Evolutionary conservation across 441 rosid species (phyloP).

Genomic region (Populus hybrid): DNA sequence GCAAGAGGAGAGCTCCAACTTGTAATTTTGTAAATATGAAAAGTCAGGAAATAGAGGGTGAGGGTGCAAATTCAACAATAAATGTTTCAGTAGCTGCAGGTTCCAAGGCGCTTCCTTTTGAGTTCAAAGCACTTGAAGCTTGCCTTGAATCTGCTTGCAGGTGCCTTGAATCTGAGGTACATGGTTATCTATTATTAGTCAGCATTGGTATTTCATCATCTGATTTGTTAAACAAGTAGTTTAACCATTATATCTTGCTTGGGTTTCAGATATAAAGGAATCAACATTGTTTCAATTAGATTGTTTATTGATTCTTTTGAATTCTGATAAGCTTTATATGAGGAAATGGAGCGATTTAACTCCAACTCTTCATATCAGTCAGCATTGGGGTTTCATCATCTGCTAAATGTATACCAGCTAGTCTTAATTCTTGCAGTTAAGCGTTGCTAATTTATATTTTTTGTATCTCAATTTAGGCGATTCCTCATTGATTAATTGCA

Average conservation of each 20-base stretch:
- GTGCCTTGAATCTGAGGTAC: slow-evolving; percentile 51
- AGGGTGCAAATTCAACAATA: background rate
- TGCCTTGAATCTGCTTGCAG: slow-evolving; percentile 53
- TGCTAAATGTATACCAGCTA: too few species aligned
- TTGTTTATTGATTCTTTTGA: background rate
- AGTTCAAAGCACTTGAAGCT: slow-evolving; percentile 51
- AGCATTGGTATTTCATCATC: background rate
- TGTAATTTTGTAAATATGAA: background rate
- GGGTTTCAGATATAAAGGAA: too few species aligned
- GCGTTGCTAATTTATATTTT: background rate
- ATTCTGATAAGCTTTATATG: background rate
- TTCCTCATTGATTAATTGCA: background rate
- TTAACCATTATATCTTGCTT: background rate
- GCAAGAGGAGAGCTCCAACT: background rate
- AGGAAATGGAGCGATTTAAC: background rate
- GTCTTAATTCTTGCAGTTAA: too few species aligned
- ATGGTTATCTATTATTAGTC: background rate
- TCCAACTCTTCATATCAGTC: background rate
- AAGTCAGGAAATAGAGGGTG: background rate
- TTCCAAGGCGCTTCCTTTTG: slow-evolving; percentile 38
- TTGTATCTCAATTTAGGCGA: background rate
- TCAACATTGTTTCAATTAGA: background rate
- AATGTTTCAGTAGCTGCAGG: background rate
- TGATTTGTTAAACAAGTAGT: background rate
- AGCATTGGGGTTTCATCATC: too few species aligned